Conservation (phyloP, 345 rosid species). For the Acer negundo region DNA sequence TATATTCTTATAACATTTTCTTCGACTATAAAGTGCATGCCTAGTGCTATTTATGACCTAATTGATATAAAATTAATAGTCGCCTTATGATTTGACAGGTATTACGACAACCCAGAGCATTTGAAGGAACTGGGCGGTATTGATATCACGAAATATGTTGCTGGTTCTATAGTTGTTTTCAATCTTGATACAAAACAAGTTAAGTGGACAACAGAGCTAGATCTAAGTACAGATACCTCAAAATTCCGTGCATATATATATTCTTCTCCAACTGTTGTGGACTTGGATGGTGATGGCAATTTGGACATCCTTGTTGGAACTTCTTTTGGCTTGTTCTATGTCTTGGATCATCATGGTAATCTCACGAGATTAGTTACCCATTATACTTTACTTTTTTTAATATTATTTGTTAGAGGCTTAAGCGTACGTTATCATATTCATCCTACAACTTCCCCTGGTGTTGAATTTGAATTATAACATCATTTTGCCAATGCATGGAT, state of each 20-base stretch:
- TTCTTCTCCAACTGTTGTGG: conserved; percentile 94
- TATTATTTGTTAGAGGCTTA: conserved; percentile 1
- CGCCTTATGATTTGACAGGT: conserved; percentile 48
- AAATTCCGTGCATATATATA: conserved; percentile 83
- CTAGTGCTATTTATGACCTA: neutral
- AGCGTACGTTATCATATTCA: neutral
- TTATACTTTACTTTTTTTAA: neutral
- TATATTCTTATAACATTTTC: neutral
- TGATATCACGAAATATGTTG: conserved; percentile 87
- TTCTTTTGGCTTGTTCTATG: conserved; percentile 94
- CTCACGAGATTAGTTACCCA: conserved; percentile 10
- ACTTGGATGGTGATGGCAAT: conserved; percentile 99
- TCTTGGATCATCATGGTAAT: conserved; percentile 94
- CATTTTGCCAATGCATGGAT: neutral
- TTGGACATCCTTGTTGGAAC: conserved; percentile 98
- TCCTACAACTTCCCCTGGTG: neutral
- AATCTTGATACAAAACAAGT: conserved; percentile 98
- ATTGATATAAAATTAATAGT: neutral
- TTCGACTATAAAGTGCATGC: conserved; percentile 1
- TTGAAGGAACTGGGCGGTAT: conserved; percentile 83
- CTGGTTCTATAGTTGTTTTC: conserved; percentile 87
- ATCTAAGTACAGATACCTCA: conserved; percentile 74
- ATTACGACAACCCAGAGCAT: conserved; percentile 92
- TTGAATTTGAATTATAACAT: neutral
- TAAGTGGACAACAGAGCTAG: conserved; percentile 85